A percentile compares a stretch with the other conserved stretches of the same genome.
These are phyloP conservation scores for Iodosphaeria phyllophila DNA, from an alignment of 2,329 filamentous ascomycete genomes.

Conservation along the genomic window DNA sequence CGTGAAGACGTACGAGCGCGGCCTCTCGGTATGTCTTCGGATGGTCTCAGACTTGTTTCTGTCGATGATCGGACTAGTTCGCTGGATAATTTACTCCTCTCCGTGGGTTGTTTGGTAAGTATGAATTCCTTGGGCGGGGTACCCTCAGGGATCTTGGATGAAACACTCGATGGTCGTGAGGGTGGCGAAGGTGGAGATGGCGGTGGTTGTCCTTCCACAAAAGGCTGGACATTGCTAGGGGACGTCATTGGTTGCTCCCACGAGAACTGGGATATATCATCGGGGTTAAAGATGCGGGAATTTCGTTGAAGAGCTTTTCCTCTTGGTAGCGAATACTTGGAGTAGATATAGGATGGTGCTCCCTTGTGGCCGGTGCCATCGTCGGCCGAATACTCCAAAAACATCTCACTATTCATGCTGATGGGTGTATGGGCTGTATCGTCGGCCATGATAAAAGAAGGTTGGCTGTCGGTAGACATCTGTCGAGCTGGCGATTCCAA, in stretches of 20 bases:
- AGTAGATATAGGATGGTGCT: slow-evolving; percentile 66
- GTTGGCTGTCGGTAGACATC: slow-evolving; percentile 48
- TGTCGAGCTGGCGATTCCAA: slow-evolving; percentile 41
- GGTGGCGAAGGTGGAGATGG: slow-evolving; percentile 43
- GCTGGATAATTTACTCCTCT: slow-evolving; percentile 29
- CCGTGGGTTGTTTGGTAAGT: slow-evolving; percentile 25
- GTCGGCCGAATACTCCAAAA: slow-evolving; percentile 28
- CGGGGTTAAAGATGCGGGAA: slow-evolving; percentile 33
- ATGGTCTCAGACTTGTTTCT: slow-evolving; percentile 19
- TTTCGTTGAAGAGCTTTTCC: slow-evolving; percentile 61
- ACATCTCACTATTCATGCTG: slow-evolving; percentile 54
- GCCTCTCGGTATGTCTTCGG: slow-evolving; percentile 29
- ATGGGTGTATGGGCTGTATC: slow-evolving; percentile 50
- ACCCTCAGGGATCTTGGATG: slow-evolving; percentile 16
- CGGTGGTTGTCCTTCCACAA: slow-evolving; percentile 27
- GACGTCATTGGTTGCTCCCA: slow-evolving; percentile 38
- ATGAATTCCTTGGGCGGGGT: slow-evolving; percentile 19
- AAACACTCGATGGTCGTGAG: slow-evolving; percentile 39
- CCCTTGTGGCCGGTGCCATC: slow-evolving; percentile 28
- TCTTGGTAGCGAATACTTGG: slow-evolving; percentile 67
- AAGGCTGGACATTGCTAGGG: slow-evolving; percentile 22
- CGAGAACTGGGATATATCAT: slow-evolving; percentile 31
- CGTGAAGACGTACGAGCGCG: slow-evolving; percentile 20
- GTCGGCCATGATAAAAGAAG: slow-evolving; percentile 42
- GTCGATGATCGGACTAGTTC: slow-evolving; percentile 28